Base-by-base conservation (phyloP, 768 basidiomycete genomes). In the Strobilomyces confusus region DNA sequence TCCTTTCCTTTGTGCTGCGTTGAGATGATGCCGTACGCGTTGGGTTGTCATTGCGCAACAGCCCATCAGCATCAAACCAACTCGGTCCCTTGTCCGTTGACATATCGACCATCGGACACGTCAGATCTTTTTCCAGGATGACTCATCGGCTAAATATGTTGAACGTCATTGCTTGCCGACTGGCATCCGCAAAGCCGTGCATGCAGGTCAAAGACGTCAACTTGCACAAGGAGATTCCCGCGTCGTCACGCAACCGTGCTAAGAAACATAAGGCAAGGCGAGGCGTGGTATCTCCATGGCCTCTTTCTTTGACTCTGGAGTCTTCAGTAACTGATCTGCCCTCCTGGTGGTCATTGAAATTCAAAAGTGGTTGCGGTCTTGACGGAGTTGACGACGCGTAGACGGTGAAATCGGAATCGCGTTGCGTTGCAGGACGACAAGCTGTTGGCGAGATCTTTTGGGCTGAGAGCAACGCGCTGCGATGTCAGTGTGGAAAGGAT, bases 11-110 rank as follows among this genome's bases (percentile, higher is more conserved):
- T 43, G 55, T 48, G 20, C 46, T 32, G 12, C 2, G 41, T 48
- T 37, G 40, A 46, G 19, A 30, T 32, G 22, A 29, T 58, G 29
- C 50, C 47, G 51, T 55, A 48, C 26, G 23, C n/a, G 22, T 17
- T 17, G 15, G 12, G 25, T 15, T 29, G 20, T n/a, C 15, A 44
- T 25, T 5, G 25, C 29, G 26, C 42, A 25, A 25, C 23, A 26
- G 12, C 17, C 19, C 44, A 32, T 32, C 29, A 32, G 32, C 30
- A 32, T 32, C 29, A 32, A 17, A n/a, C 26, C 30, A 46, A 32
- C 54, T 49, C 34, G 26, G 36, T 51, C 33, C 38, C 50, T 48
- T 44, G 29, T 44, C 38, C 7, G 46, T 54, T 42, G 48, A 53
- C 53, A 46, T 55, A 47, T 33, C 55, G 34, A 53, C 54, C 40